Evolutionary conservation across 306 rosid species (phyloP).

Genomic region (Dicorynia guianensis): DNA sequence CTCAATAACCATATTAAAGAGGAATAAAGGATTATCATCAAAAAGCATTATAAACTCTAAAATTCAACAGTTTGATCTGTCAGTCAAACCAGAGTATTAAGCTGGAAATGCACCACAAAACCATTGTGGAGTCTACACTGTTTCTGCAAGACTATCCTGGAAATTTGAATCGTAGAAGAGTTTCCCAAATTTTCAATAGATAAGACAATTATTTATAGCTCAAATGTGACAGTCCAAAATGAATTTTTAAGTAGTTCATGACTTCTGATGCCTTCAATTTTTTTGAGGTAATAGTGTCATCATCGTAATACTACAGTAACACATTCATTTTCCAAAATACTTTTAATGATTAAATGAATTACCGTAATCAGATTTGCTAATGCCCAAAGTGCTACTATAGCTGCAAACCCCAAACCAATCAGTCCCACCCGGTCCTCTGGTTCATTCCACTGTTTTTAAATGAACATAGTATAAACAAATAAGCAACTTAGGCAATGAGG

Average conservation of each 20-base stretch:
- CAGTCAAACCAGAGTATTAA: too few relatives aligned
- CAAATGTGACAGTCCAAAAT: neutral
- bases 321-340: neutral
- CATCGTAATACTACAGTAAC: neutral
- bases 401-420: constrained; percentile 83
- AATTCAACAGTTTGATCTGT: too few relatives aligned
- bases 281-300: too few relatives aligned
- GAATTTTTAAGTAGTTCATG: too few relatives aligned
- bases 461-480: constrained; percentile 31
- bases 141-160: too few relatives aligned
- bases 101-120: too few relatives aligned
- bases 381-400: constrained; percentile 73
- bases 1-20: neutral
- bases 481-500: neutral
- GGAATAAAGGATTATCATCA: neutral
- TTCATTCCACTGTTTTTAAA: constrained; percentile 69
- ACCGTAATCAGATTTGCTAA: constrained; percentile 68
- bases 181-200: constrained; percentile 8
- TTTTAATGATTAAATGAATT: constrained; percentile 34
- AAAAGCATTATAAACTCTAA: neutral
- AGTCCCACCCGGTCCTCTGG: constrained; percentile 78
- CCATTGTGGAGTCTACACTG: too few relatives aligned
- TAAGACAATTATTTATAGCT: neutral
- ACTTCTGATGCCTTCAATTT: too few relatives aligned
- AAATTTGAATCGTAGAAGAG: neutral